These are phyloP conservation scores for Fusarium compactum DNA, from an alignment of 2,329 filamentous ascomycete genomes.

Conservation along the genomic window DNA sequence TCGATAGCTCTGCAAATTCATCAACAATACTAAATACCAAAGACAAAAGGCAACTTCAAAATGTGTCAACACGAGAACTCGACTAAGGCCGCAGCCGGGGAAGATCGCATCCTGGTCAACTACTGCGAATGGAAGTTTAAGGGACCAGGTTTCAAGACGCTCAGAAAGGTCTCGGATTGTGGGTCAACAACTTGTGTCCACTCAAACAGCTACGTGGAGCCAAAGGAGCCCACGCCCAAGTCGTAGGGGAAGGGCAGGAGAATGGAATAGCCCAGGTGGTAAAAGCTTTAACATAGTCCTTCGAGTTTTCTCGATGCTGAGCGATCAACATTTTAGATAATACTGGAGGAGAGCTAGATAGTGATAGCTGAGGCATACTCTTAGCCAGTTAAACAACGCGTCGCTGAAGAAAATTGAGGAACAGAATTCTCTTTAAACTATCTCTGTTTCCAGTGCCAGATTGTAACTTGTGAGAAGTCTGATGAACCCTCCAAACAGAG, in stretches of 20 bases:
- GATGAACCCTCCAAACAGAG: too few species aligned
- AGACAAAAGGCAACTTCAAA: neutral
- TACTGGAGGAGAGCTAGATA: too few species aligned
- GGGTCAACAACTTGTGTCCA: neutral
- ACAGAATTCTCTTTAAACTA: too few species aligned
- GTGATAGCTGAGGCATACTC: too few species aligned
- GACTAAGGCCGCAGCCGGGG: neutral
- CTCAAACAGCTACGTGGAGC: neutral
- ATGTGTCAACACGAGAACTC: neutral
- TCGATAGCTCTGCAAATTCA: too few species aligned
- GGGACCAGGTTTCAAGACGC: neutral
- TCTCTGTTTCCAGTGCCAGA: too few species aligned
- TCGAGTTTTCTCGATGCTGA: rapidly evolving
- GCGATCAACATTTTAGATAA: too few species aligned
- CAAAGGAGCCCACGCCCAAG: neutral
- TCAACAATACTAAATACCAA: neutral
- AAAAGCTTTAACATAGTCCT: too few species aligned
- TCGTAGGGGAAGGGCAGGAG: neutral
- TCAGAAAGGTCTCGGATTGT: neutral
- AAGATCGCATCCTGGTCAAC: neutral
- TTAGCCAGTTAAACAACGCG: too few species aligned
- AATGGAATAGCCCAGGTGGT: rapidly evolving
- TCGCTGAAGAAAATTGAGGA: too few species aligned
- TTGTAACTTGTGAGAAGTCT: too few species aligned
- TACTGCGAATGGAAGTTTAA: neutral